Evolutionary conservation across 441 rosid genomes (phyloP).

Genomic region (Populus tomentosa): DNA sequence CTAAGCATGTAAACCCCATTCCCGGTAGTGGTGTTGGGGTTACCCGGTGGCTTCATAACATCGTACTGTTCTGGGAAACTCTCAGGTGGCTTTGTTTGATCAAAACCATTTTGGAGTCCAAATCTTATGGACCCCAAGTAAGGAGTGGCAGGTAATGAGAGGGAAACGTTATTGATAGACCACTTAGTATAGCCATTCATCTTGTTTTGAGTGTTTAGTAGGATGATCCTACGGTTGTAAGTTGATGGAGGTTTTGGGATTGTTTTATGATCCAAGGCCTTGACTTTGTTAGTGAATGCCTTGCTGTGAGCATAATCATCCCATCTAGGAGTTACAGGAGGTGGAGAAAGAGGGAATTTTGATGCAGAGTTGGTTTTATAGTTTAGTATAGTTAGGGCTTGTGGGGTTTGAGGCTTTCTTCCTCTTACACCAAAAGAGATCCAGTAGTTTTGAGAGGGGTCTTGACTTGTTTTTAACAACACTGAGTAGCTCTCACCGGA

Average conservation of each 20-base stretch:
- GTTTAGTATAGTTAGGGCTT: constrained; percentile 50
- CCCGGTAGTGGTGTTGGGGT: constrained; percentile 45
- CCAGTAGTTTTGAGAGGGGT: constrained; percentile 50
- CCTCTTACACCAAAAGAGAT: constrained; percentile 58
- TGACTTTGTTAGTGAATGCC: constrained; percentile 31
- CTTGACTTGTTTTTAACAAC: constrained; percentile 46
- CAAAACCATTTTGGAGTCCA: constrained; percentile 33
- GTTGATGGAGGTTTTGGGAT: constrained; percentile 40
- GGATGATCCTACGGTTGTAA: constrained; percentile 35
- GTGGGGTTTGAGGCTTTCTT: constrained; percentile 52
- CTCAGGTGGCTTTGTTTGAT: constrained; percentile 38
- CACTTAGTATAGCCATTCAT: constrained; percentile 50
- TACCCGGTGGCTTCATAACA: constrained; percentile 36
- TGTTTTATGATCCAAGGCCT: constrained; percentile 25
- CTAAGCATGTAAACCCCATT: constrained; percentile 46
- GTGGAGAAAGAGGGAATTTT: constrained; percentile 35
- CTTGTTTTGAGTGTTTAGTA: constrained; percentile 66
- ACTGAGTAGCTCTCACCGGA: constrained; percentile 86
- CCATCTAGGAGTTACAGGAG: constrained; percentile 62
- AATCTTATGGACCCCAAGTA: constrained; percentile 62
- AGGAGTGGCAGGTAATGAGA: constrained; percentile 58
- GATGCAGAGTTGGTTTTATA: constrained; percentile 40
- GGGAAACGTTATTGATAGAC: constrained; percentile 73
- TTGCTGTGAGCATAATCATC: constrained; percentile 50
- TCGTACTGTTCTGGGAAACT: constrained; percentile 40